A percentile compares a stretch with the other conserved stretches of the same genome.
Conservation (phyloP, 2,329 filamentous ascomycete species). For the Dichotomopilus funicola region DNA sequence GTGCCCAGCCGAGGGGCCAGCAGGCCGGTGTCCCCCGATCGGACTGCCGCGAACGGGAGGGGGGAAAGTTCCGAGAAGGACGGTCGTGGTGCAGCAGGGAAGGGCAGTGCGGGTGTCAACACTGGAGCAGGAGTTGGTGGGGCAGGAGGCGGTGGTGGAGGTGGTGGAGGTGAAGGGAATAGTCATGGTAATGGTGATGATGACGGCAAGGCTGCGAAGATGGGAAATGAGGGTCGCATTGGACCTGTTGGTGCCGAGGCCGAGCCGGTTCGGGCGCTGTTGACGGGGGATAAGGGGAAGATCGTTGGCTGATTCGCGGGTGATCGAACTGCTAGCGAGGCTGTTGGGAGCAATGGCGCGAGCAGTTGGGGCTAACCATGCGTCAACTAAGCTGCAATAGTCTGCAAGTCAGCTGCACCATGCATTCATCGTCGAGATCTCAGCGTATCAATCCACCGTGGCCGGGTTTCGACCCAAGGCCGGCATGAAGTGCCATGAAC, state of each 20-base stretch:
- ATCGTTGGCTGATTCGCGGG: conserved; percentile 8
- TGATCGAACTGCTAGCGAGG: neutral
- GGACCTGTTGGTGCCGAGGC: neutral
- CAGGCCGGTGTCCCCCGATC: conserved; percentile 6
- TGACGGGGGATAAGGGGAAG: conserved; percentile 7
- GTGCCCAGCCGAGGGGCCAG: conserved; percentile 5
- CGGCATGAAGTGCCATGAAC: neutral
- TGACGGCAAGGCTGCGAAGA: neutral
- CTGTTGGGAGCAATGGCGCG: neutral
- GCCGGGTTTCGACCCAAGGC: neutral
- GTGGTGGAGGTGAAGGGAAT: neutral
- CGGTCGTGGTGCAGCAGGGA: neutral
- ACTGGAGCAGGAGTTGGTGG: neutral
- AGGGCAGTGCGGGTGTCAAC: neutral
- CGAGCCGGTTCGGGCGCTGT: neutral
- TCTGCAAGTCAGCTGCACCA: neutral
- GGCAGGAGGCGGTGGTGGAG: neutral
- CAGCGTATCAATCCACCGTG: neutral
- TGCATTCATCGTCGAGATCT: neutral
- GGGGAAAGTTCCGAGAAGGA: too few species aligned
- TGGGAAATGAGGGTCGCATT: neutral
- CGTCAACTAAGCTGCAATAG: neutral
- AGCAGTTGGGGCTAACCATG: neutral
- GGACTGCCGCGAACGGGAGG: neutral
- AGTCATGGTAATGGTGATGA: neutral